Evolutionary conservation across 2,329 filamentous ascomycete species (phyloP).

Genomic region (Akanthomyces muscarius): DNA sequence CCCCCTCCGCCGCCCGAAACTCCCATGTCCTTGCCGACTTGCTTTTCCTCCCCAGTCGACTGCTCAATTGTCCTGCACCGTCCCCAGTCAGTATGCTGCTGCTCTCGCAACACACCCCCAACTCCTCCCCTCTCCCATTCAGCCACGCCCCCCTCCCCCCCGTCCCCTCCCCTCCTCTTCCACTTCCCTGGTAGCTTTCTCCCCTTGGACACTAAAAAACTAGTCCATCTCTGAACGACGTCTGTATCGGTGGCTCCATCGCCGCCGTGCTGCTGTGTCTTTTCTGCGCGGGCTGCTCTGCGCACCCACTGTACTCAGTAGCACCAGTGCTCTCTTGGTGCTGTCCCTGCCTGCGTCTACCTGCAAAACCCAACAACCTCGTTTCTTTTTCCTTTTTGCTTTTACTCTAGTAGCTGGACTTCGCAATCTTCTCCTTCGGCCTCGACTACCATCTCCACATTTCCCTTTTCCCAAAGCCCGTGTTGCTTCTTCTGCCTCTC

Average conservation of each 20-base stretch:
- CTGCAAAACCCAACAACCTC: background rate
- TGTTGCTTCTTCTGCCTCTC: conserved; percentile 15
- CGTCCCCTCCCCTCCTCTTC: background rate
- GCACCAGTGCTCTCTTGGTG: background rate
- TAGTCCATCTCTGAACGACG: conserved; percentile 16
- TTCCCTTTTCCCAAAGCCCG: background rate
- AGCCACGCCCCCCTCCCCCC: background rate
- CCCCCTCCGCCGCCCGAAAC: background rate
- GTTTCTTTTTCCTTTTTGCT: conserved; percentile 2
- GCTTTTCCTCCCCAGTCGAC: no score
- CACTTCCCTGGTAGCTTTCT: conserved; percentile 5
- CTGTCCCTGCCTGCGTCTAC: background rate
- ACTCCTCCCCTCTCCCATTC: background rate
- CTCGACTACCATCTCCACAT: conserved; percentile 15
- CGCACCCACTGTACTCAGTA: background rate
- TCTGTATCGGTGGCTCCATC: conserved; percentile 16
- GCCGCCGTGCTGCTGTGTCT: background rate
- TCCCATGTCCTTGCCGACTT: no score
- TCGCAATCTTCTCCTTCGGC: conserved; percentile 9
- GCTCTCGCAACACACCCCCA: background rate
- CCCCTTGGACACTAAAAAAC: conserved; percentile 13
- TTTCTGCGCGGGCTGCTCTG: background rate
- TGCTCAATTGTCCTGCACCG: background rate
- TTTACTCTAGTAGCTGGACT: conserved; percentile 3
- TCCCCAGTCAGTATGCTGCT: background rate